These are phyloP conservation scores for Hericium alpestre DNA, from an alignment of 768 basidiomycete genomes.

Conservation along the genomic window DNA sequence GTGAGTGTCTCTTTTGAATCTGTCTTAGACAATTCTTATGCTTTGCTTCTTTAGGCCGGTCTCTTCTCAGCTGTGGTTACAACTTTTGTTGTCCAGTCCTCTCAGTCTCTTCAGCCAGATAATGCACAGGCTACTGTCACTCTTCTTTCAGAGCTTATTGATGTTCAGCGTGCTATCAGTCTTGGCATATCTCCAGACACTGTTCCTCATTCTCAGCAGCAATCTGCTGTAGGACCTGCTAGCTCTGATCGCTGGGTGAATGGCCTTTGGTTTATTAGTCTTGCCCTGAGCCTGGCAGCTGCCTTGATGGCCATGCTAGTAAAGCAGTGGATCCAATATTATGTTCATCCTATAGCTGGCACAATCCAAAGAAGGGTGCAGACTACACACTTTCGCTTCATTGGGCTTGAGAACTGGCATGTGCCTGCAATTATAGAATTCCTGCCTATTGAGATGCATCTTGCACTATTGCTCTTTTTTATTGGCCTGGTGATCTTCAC, in stretches of 20 bases:
- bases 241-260: background rate
- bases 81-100: background rate
- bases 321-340: background rate
- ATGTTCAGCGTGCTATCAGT: background rate
- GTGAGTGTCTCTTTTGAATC: background rate
- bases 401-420: background rate
- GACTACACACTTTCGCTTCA: background rate
- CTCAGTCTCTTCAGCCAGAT: background rate
- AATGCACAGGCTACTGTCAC: background rate
- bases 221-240: background rate
- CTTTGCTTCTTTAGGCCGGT: background rate
- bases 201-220: background rate
- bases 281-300: background rate
- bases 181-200: background rate
- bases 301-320: background rate
- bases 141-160: background rate
- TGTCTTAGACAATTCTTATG: background rate
- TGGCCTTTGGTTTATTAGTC: background rate
- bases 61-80: background rate
- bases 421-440: background rate
- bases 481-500: background rate
- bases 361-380: background rate
- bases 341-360: background rate
- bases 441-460: background rate
- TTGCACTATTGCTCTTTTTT: background rate